These are phyloP conservation scores for Wallacemonas collosoma DNA, from an alignment of 208 protist species.

Conservation along the genomic window DNA sequence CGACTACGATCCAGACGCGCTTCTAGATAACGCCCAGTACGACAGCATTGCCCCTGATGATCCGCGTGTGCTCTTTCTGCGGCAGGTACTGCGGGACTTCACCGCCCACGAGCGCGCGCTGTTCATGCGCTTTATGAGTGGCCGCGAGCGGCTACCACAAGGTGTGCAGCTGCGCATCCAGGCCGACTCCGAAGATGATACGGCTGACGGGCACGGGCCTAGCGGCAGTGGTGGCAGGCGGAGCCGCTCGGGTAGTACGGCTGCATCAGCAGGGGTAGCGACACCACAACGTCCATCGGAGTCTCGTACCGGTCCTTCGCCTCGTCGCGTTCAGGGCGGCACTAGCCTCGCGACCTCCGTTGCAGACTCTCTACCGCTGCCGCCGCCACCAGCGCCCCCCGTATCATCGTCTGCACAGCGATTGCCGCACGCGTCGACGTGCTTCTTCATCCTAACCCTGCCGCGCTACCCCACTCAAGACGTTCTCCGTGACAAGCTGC, in stretches of 20 bases:
- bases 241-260: neutral
- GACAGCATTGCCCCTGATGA: slow-evolving; percentile 64
- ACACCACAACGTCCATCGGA: slow-evolving; percentile 1
- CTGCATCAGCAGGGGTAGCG: neutral
- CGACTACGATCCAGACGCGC: slow-evolving; percentile 89
- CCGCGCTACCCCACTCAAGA: slow-evolving; percentile 89
- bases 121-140: slow-evolving; percentile 94
- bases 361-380: slow-evolving; percentile 27
- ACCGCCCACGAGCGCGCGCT: slow-evolving; percentile 73
- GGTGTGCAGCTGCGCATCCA: slow-evolving; percentile 84
- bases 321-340: neutral
- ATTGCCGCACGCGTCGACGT: slow-evolving; percentile 95
- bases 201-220: slow-evolving; percentile 14
- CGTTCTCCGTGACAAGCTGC: slow-evolving; percentile 91
- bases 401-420: slow-evolving; percentile 38
- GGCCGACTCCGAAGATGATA: slow-evolving; percentile 43
- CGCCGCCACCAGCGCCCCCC: too few species aligned
- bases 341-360: slow-evolving; percentile 3
- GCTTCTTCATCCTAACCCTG: slow-evolving; percentile 95
- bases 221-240: neutral
- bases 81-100: slow-evolving; percentile 78
- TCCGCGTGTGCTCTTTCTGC: slow-evolving; percentile 74
- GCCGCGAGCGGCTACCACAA: slow-evolving; percentile 80
- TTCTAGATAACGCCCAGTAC: slow-evolving; percentile 84
- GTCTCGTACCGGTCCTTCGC: neutral